phyloP scores from a whole-genome alignment of 495 filamentous ascomycete species.

The Pyronema domesticum region DNA sequence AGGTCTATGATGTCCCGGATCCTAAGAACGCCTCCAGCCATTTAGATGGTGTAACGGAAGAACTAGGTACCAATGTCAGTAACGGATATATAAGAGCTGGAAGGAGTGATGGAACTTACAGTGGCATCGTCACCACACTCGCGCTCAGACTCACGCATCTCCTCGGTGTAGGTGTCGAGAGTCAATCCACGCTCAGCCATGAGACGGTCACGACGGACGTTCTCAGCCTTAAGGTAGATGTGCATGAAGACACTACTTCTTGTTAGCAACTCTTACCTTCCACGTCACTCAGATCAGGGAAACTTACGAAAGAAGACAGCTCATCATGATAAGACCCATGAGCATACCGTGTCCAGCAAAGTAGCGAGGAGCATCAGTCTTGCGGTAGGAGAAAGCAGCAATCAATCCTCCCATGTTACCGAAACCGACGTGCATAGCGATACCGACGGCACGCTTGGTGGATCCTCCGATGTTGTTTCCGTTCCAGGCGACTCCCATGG shows the following conservation, averaged over 20 bases:
- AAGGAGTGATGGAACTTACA: conserved; percentile 6
- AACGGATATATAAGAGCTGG: background rate
- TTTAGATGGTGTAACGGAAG: conserved; percentile 37
- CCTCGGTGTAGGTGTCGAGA: conserved; percentile 32
- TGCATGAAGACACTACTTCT: conserved; percentile 33
- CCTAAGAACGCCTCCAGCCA: background rate
- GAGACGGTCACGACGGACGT: conserved; percentile 33
- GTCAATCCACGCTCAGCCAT: conserved; percentile 26
- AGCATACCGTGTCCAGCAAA: conserved; percentile 41
- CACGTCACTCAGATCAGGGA: conserved; percentile 26
- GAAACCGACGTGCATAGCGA: conserved; percentile 68
- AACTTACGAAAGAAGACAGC: conserved; percentile 26
- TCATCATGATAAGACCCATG: conserved; percentile 30
- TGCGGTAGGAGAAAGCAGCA: conserved; percentile 51
- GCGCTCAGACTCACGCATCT: conserved; percentile 30
- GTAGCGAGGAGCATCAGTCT: conserved; percentile 40
- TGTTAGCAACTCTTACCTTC: conserved; percentile 5
- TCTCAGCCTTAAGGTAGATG: conserved; percentile 43
- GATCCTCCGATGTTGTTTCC: conserved; percentile 69
- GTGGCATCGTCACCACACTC: conserved; percentile 35
- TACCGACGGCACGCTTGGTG: conserved; percentile 59
- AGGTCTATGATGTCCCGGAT: background rate
- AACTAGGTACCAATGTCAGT: conserved; percentile 19
- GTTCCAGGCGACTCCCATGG: conserved; percentile 63
- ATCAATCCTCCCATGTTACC: conserved; percentile 57